Conservation (phyloP, 805 yeast species). For the Hanseniaspora occidentalis region DNA sequence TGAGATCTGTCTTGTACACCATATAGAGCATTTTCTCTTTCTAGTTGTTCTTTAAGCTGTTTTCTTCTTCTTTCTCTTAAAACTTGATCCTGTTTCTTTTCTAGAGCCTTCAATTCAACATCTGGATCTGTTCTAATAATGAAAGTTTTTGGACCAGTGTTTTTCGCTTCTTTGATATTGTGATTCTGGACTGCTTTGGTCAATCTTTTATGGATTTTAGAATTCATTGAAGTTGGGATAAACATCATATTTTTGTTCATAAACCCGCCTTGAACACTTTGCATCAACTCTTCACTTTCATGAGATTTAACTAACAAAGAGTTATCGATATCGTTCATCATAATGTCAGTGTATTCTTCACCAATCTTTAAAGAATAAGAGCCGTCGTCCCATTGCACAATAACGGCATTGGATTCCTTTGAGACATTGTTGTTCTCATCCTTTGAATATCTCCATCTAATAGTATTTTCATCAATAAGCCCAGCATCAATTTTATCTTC, state of each 20-base stretch:
- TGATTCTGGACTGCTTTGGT: conserved; percentile 49
- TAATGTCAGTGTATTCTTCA: conserved; percentile 71
- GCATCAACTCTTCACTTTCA: conserved; percentile 56
- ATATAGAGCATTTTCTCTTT: conserved; percentile 40
- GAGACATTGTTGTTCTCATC: conserved; percentile 58
- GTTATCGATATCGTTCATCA: conserved; percentile 51
- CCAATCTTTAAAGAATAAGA: conserved; percentile 77
- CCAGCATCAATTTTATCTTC: conserved; percentile 49
- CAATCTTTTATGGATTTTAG: conserved; percentile 68
- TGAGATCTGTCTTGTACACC: conserved; percentile 1
- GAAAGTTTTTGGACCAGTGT: conserved; percentile 28
- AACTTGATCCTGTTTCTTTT: conserved; percentile 51
- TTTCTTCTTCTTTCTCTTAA: conserved; percentile 57
- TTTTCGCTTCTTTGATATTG: conserved; percentile 18
- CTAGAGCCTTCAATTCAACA: conserved; percentile 51
- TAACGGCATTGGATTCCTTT: conserved; percentile 81
- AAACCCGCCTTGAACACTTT: conserved; percentile 46
- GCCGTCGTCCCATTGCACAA: conserved; percentile 93
- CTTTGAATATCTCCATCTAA: conserved; percentile 88
- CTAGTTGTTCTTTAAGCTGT: conserved; percentile 37
- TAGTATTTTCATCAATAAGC: conserved; percentile 66
- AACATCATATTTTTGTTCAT: conserved; percentile 57
- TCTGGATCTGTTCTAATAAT: conserved; percentile 51
- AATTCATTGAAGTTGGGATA: conserved; percentile 82
- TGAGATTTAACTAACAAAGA: conserved; percentile 61